These are phyloP conservation scores for Aristolochia fimbriata DNA, from an alignment of 164 flowering plant genomes.

Conservation along the genomic window DNA sequence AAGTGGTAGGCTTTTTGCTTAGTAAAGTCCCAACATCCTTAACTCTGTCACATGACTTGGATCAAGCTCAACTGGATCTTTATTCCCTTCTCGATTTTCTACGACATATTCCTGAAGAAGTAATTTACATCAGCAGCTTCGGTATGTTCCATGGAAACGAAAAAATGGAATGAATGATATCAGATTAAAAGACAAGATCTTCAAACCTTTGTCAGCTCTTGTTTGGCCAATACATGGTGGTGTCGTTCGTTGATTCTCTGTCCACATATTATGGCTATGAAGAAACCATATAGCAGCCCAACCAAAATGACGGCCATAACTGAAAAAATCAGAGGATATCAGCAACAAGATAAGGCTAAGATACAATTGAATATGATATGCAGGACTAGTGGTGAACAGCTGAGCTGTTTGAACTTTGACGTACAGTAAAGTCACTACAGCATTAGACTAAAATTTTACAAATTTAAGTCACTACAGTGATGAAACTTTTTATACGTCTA, in stretches of 20 bases:
- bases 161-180: background rate
- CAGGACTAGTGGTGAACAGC: no score
- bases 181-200: slow-evolving; percentile 5
- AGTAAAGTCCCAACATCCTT: slow-evolving; percentile 85
- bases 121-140: background rate
- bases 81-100: slow-evolving; percentile 66
- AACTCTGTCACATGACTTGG: slow-evolving; percentile 76
- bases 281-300: slow-evolving; percentile 96
- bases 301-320: slow-evolving; percentile 85
- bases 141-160: background rate
- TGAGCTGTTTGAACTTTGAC: no score
- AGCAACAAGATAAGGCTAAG: no score
- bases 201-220: slow-evolving; percentile 90
- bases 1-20: slow-evolving; percentile 7
- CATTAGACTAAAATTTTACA: no score
- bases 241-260: slow-evolving; percentile 96
- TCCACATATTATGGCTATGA: slow-evolving; percentile 96
- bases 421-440: no score
- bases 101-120: slow-evolving; percentile 73
- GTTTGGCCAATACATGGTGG: slow-evolving; percentile 91
- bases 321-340: slow-evolving; percentile 21
- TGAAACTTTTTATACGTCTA: no score
- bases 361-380: no score
- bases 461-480: no score
- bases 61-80: slow-evolving; percentile 65